Evolutionary conservation across 2,329 filamentous ascomycete species (phyloP).

Genomic region (Fonsecaea nubica): DNA sequence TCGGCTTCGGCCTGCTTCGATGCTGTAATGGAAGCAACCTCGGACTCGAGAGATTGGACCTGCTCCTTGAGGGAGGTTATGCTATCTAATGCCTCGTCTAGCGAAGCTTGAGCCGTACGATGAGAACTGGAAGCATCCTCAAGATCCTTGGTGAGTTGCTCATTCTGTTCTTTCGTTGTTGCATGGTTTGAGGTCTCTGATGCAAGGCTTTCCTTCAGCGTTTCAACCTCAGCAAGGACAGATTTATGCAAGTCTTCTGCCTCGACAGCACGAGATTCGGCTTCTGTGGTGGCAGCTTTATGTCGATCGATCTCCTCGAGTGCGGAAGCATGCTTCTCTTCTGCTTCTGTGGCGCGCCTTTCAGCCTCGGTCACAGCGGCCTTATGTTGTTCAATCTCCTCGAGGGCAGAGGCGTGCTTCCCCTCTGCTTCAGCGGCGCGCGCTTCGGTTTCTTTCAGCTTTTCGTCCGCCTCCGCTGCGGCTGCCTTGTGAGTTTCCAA

Average conservation of each 20-base stretch:
- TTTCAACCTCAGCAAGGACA: constrained; percentile 18
- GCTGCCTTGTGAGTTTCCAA: not conserved
- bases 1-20: constrained; percentile 44
- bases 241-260: constrained; percentile 25
- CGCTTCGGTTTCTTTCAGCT: not conserved
- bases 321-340: too few relatives aligned
- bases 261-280: constrained; percentile 2
- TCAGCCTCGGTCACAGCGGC: not conserved
- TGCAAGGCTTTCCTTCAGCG: constrained; percentile 22
- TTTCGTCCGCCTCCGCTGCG: constrained; percentile 4
- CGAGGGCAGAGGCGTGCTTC: constrained; percentile 4
- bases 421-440: not conserved
- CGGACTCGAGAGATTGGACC: constrained; percentile 11
- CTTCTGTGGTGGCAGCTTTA: not conserved
- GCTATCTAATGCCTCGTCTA: constrained; percentile 26
- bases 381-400: constrained; percentile 6
- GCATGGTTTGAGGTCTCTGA: constrained; percentile 14
- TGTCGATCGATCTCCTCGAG: too few relatives aligned
- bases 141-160: constrained; percentile 21
- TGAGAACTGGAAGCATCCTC: constrained; percentile 20
- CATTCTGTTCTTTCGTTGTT: constrained; percentile 21
- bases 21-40: constrained; percentile 44
- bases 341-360: not conserved
- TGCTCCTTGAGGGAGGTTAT: constrained; percentile 18
- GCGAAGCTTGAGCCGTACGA: constrained; percentile 19